Percentiles rank a stretch among this genome's conserved stretches.
Evolutionary conservation across 2,329 filamentous ascomycete species (phyloP).

Genomic region (Colletotrichum spinosum): DNA sequence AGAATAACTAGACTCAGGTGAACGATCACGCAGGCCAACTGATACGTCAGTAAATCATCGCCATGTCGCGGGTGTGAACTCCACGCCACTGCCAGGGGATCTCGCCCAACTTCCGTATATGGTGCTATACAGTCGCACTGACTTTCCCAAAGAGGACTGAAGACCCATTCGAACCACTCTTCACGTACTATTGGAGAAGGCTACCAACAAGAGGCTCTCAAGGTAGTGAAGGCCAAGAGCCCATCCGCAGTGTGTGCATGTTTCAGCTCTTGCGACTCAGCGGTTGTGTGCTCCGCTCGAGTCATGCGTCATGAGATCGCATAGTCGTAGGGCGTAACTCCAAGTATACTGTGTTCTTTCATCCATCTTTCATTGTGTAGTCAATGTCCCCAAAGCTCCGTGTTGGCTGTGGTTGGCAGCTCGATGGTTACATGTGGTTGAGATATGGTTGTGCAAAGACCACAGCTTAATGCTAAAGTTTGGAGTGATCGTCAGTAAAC

Average conservation of each 20-base stretch:
- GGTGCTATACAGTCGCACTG: slow-evolving; percentile 10
- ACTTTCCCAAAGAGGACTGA: slow-evolving; percentile 11
- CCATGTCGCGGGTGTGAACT: not conserved
- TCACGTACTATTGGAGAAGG: not conserved
- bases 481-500: no score
- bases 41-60: slow-evolving; percentile 6
- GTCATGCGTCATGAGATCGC: not conserved
- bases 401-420: no score
- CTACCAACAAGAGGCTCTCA: slow-evolving; percentile 3
- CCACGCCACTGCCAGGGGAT: slow-evolving; percentile 4
- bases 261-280: slow-evolving; percentile 22
- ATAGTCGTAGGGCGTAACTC: no score
- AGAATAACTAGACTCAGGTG: no score
- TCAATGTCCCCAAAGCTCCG: no score
- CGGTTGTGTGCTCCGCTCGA: not conserved
- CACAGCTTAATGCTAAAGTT: no score
- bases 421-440: no score
- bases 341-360: no score
- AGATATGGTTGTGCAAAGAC: no score
- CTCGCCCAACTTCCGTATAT: not conserved
- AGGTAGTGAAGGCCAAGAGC: slow-evolving; percentile 18
- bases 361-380: no score
- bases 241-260: slow-evolving; percentile 9
- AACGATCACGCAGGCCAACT: slow-evolving; percentile 2
- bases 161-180: slow-evolving; percentile 16